phyloP scores from a whole-genome alignment of 768 basidiomycete genomes.

The Suillus discolor region DNA sequence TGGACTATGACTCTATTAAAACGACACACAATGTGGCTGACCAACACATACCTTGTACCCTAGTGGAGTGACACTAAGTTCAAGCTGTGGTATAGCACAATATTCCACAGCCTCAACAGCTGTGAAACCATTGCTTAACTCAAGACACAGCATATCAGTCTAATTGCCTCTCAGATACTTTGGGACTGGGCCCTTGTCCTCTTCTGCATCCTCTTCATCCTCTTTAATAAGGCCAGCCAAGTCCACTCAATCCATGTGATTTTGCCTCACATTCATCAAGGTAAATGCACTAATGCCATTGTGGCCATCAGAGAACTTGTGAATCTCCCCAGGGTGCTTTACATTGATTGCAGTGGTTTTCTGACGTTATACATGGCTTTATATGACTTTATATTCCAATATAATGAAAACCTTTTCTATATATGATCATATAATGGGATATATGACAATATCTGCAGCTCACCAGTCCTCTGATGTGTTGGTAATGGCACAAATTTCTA shows the following conservation, averaged over 20 bases:
- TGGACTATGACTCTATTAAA: background rate
- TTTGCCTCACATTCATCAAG: conserved; percentile 68
- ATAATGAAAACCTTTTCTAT: too few relatives aligned
- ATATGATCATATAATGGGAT: too few relatives aligned
- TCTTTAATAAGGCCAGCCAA: conserved; percentile 43
- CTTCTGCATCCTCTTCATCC: conserved; percentile 53
- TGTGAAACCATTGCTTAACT: conserved; percentile 76
- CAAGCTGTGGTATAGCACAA: conserved; percentile 60
- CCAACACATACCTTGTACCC: conserved; percentile 73
- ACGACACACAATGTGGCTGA: background rate
- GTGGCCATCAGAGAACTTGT: too few relatives aligned
- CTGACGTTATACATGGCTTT: too few relatives aligned
- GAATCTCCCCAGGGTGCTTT: too few relatives aligned
- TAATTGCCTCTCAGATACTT: conserved; percentile 78
- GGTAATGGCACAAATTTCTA: conserved; percentile 76
- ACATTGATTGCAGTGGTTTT: too few relatives aligned
- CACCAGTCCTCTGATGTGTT: too few relatives aligned
- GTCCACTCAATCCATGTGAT: conserved; percentile 61
- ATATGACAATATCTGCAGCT: too few relatives aligned
- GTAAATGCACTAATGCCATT: conserved; percentile 80
- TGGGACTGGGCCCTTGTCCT: conserved; percentile 76
- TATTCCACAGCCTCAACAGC: conserved; percentile 80
- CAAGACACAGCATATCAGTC: conserved; percentile 79
- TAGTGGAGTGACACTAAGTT: conserved; percentile 73
- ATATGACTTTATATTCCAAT: too few relatives aligned